Evolutionary conservation across 1,284 basidiomycete genomes (phyloP).

Genomic region (Ceratobasidium sp.): DNA sequence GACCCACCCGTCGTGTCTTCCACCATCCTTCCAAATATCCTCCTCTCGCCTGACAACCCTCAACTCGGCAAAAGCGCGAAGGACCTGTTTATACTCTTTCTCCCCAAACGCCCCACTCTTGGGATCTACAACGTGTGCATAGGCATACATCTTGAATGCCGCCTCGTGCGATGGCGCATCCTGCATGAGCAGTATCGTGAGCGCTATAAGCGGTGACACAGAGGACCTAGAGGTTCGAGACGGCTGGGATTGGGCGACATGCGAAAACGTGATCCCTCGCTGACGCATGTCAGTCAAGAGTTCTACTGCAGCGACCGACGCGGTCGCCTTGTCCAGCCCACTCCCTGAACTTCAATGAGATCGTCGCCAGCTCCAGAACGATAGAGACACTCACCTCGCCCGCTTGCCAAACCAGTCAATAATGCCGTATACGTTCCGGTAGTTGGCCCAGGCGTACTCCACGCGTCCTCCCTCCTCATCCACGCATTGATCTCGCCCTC

Average conservation of each 20-base stretch:
- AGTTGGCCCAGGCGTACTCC: constrained; percentile 38
- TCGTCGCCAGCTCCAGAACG: background rate
- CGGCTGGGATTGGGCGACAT: constrained; percentile 11
- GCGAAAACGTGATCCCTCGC: constrained; percentile 43
- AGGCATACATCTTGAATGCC: constrained; percentile 73
- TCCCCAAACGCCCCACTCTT: constrained; percentile 49
- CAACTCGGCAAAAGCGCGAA: constrained; percentile 48
- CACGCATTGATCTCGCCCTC: constrained; percentile 15
- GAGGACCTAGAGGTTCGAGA: background rate
- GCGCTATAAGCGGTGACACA: constrained; percentile 17
- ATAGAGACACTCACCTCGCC: constrained; percentile 12
- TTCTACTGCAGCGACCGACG: constrained; percentile 39
- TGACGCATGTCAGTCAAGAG: constrained; percentile 40
- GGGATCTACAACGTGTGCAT: constrained; percentile 59
- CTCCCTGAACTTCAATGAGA: constrained; percentile 15
- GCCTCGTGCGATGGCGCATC: constrained; percentile 65
- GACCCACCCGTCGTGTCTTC: background rate
- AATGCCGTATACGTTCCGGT: constrained; percentile 28
- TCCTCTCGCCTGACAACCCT: constrained; percentile 56
- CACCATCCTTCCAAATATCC: constrained; percentile 56
- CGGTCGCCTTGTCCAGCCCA: constrained; percentile 6
- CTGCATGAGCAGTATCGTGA: constrained; percentile 73
- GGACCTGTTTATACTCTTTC: constrained; percentile 49
- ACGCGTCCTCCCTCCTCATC: constrained; percentile 39
- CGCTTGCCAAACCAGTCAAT: constrained; percentile 17